Evolutionary conservation across 768 basidiomycete genomes (phyloP).

Genomic region (Tylopilus vinaceipallidus): DNA sequence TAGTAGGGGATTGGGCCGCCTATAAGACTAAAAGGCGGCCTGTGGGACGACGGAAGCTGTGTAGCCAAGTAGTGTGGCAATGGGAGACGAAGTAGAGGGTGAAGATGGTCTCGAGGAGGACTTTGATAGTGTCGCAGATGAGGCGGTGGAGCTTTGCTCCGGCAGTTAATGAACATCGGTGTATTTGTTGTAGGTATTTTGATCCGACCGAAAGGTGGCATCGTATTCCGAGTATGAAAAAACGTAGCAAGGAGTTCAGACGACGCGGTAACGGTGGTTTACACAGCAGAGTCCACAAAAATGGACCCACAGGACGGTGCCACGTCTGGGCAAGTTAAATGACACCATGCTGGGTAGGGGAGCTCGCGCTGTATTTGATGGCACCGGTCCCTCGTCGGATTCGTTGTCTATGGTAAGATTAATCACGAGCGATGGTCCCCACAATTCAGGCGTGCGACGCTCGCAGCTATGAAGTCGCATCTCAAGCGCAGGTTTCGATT

Average conservation of each 20-base stretch:
- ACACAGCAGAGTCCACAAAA: background rate
- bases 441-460: conserved; percentile 1
- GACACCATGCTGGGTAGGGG: background rate
- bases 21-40: background rate
- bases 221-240: conserved; percentile 8
- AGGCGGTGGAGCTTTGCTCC: background rate
- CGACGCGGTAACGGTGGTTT: background rate
- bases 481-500: conserved; percentile 14
- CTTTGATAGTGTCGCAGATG: background rate
- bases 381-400: background rate
- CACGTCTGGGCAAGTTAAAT: background rate
- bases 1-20: conserved; percentile 6
- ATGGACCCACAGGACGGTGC: conserved; percentile 13
- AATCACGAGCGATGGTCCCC: conserved; percentile 11
- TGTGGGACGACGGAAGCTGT: background rate
- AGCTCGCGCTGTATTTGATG: conserved; percentile 1
- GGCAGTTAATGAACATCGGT: background rate
- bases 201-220: background rate
- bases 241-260: conserved; percentile 1
- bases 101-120: background rate
- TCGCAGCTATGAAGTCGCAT: conserved; percentile 16
- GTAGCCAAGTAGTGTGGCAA: background rate
- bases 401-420: conserved; percentile 20
- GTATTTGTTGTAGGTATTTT: background rate
- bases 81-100: background rate